phyloP scores from a whole-genome alignment of 257 asterid species.

The Oldenlandia corymbosa region DNA sequence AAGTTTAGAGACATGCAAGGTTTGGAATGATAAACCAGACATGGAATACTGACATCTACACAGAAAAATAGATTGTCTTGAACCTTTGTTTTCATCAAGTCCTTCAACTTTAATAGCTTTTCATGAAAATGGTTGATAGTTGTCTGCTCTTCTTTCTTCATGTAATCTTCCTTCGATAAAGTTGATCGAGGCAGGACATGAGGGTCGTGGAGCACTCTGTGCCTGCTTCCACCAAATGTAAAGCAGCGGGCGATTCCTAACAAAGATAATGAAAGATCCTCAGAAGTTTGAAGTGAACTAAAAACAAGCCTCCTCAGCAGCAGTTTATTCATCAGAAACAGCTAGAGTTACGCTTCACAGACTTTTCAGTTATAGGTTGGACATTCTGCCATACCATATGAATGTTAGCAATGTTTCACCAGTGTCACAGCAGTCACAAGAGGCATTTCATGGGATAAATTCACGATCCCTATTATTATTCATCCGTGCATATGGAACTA shows the following conservation, averaged over 20 bases:
- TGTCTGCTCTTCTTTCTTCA: constrained; percentile 88
- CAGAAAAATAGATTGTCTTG: not conserved
- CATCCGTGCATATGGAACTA: not conserved
- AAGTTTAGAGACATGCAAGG: not conserved
- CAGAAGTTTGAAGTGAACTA: not conserved
- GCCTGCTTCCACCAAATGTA: constrained; percentile 90
- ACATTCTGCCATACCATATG: too few species aligned
- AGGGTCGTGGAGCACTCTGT: constrained; percentile 71
- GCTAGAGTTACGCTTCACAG: not conserved
- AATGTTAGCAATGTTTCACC: too few species aligned
- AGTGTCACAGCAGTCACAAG: too few species aligned
- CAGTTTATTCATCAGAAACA: not conserved
- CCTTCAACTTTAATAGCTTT: constrained; percentile 87
- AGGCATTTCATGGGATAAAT: too few species aligned
- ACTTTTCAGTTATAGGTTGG: too few species aligned
- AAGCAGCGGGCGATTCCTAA: constrained; percentile 94
- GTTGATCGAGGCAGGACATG: constrained; percentile 61
- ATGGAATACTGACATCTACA: not conserved
- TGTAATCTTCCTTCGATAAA: constrained; percentile 75
- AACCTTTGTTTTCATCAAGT: constrained; percentile 85
- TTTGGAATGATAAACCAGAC: not conserved
- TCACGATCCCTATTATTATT: too few species aligned
- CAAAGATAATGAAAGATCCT: not conserved
- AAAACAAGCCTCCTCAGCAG: not conserved
- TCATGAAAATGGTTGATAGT: constrained; percentile 93